Percentiles rank a stretch among this genome's conserved stretches.
These are phyloP conservation scores for Excoecaria agallocha DNA, from an alignment of 345 rosid species.

Conservation along the genomic window DNA sequence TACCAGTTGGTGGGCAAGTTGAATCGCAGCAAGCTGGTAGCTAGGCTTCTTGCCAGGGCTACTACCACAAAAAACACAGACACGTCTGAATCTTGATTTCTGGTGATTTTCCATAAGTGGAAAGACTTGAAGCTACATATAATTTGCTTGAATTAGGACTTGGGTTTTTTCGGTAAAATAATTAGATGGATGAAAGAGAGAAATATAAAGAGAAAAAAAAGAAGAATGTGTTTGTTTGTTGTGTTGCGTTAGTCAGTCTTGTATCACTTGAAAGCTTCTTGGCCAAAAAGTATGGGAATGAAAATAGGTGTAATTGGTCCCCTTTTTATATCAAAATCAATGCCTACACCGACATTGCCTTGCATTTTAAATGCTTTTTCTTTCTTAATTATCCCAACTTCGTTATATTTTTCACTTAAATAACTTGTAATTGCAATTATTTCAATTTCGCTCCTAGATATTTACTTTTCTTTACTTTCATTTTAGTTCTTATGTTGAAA, in stretches of 20 bases:
- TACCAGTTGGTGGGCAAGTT: constrained; percentile 67
- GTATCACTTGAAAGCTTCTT: constrained; percentile 19
- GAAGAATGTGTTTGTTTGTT: constrained; percentile 12
- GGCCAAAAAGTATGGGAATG: constrained; percentile 32
- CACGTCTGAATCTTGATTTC: constrained; percentile 58
- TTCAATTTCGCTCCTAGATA: too few species aligned
- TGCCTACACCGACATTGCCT: constrained; percentile 11
- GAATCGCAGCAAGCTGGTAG: constrained; percentile 68
- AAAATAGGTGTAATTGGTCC: constrained; percentile 16
- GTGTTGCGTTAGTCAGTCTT: constrained; percentile 12
- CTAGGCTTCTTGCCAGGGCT: constrained; percentile 67
- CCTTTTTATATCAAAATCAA: constrained; percentile 31
- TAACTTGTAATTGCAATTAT: too few species aligned
- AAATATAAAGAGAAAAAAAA: not conserved
- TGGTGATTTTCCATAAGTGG: constrained; percentile 47
- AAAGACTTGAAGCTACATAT: not conserved
- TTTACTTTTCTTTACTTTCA: too few species aligned
- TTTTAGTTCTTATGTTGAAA: too few species aligned
- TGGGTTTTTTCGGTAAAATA: too few species aligned
- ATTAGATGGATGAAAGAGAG: not conserved
- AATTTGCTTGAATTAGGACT: constrained; percentile 3
- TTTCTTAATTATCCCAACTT: too few species aligned
- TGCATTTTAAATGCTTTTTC: too few species aligned
- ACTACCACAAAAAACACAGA: constrained; percentile 78
- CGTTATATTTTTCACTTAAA: too few species aligned